Percentiles rank a stretch among this genome's conserved stretches.
Conservation (phyloP, 2,329 filamentous ascomycete species). For the Monosporascus sp. region DNA sequence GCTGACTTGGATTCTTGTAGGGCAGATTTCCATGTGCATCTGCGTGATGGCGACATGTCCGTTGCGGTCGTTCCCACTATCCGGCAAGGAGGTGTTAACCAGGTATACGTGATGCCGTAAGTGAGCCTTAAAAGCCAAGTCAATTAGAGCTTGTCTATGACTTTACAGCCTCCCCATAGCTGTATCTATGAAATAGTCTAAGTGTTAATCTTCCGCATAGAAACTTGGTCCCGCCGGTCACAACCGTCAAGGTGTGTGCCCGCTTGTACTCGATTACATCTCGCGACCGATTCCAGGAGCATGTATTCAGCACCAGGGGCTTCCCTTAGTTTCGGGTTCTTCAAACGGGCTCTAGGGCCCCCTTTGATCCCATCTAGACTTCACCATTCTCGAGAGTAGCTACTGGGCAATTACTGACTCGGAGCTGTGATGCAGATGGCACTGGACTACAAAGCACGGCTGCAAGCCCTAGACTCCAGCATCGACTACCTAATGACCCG, state of each 20-base stretch:
- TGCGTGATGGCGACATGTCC: slow-evolving; percentile 47
- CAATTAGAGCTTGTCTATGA: neutral
- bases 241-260: slow-evolving; percentile 26
- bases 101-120: slow-evolving; percentile 47
- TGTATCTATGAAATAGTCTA: neutral
- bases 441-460: slow-evolving; percentile 39
- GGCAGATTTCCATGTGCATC: slow-evolving; percentile 36
- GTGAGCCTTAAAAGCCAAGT: neutral
- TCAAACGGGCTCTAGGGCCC: no score
- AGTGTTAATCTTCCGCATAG: neutral
- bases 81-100: slow-evolving; percentile 45
- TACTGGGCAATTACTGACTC: neutral
- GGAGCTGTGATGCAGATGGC: slow-evolving; percentile 31
- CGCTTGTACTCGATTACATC: no score
- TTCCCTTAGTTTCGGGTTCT: no score
- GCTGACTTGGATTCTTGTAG: neutral
- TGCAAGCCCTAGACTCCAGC: slow-evolving; percentile 40
- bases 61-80: slow-evolving; percentile 45
- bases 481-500: slow-evolving; percentile 47
- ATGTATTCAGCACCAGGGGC: no score
- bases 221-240: slow-evolving; percentile 47
- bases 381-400: no score
- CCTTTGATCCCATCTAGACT: no score
- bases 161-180: no score
- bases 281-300: no score